A percentile compares a stretch with the other conserved stretches of the same genome.
Evolutionary conservation across 345 rosid genomes (phyloP).

Genomic region (Pelargonium nanum): DNA sequence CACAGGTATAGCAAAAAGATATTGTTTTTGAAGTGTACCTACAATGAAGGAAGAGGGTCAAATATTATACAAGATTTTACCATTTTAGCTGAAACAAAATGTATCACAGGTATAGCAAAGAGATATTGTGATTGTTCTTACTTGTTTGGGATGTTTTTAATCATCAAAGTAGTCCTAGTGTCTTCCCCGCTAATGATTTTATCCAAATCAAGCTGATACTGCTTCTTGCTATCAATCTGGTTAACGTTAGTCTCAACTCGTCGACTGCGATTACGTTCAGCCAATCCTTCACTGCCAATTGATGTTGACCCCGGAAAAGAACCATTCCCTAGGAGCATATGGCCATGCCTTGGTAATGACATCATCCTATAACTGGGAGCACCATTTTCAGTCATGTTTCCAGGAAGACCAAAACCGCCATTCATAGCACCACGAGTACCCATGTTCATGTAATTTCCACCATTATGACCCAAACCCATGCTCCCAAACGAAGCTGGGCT

Average conservation of each 20-base stretch:
- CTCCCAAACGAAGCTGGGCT: conserved; percentile 44
- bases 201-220: conserved; percentile 74
- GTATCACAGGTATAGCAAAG: background rate
- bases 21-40: no score
- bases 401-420: conserved; percentile 39
- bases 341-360: conserved; percentile 38
- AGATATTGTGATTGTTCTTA: conserved; percentile 22
- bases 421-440: conserved; percentile 32
- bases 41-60: conserved; percentile 3
- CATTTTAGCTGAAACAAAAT: no score
- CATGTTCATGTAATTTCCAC: conserved; percentile 37
- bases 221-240: conserved; percentile 51
- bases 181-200: conserved; percentile 62
- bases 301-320: conserved; percentile 36
- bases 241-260: conserved; percentile 31
- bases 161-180: conserved; percentile 79
- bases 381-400: conserved; percentile 40
- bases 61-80: no score
- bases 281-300: conserved; percentile 31
- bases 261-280: conserved; percentile 33
- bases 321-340: conserved; percentile 35
- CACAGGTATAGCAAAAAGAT: background rate
- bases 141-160: conserved; percentile 95
- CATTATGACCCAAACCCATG: conserved; percentile 31
- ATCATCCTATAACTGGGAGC: conserved; percentile 47